Conservation (phyloP, 257 asterid species). For the Jacaranda copaia region DNA sequence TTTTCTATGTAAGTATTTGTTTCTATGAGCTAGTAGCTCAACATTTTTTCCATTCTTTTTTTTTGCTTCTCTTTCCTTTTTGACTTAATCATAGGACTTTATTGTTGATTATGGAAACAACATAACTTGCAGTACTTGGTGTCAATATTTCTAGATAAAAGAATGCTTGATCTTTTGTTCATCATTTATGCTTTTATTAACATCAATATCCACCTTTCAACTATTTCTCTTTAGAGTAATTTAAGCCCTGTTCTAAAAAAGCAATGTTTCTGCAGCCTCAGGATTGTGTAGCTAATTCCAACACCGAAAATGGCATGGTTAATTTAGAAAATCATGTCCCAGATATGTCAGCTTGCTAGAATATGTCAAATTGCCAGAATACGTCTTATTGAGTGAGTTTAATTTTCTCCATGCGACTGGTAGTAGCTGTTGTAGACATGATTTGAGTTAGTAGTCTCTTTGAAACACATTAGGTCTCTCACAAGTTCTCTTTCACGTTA, state of each 20-base stretch:
- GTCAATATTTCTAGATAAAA: no score
- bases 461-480: background rate
- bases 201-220: background rate
- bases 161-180: background rate
- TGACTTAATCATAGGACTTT: background rate
- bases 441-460: background rate
- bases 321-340: conserved; percentile 69
- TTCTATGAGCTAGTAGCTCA: conserved; percentile 19
- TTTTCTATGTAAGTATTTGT: background rate
- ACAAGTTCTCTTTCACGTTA: background rate
- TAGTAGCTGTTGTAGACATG: conserved; percentile 6
- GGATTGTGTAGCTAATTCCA: conserved; percentile 61
- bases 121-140: background rate
- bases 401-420: conserved; percentile 12
- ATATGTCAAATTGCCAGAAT: conserved; percentile 39
- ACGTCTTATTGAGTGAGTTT: conserved; percentile 58
- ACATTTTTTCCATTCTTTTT: background rate
- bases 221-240: conserved; percentile 14
- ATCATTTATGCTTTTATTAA: background rate
- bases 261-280: conserved; percentile 70
- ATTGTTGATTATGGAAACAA: background rate
- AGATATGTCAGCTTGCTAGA: conserved; percentile 75
- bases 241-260: conserved; percentile 23
- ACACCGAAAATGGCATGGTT: conserved; percentile 42
- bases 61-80: background rate